Evolutionary conservation across 768 basidiomycete genomes (phyloP).

Genomic region (Suillus cothurnatus): DNA sequence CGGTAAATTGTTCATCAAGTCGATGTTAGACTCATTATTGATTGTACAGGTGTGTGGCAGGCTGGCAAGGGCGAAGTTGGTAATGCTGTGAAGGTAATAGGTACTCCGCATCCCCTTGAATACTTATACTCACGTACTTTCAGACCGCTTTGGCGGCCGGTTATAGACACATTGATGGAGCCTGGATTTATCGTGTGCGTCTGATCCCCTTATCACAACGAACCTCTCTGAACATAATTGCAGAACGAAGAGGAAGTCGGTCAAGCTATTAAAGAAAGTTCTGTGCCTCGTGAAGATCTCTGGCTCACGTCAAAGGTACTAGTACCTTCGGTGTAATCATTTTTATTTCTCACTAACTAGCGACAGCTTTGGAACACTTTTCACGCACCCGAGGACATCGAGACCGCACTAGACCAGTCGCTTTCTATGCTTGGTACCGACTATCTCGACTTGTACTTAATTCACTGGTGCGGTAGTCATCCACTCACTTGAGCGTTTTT

Average conservation of each 20-base stretch:
- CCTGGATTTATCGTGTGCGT: conserved; percentile 67
- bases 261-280: conserved; percentile 57
- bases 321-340: neutral
- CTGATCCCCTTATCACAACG: neutral
- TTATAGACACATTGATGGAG: conserved; percentile 74
- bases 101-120: neutral
- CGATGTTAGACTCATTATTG: conserved; percentile 8
- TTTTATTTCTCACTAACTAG: neutral
- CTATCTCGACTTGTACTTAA: conserved; percentile 81
- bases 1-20: conserved; percentile 1
- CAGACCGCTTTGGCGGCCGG: conserved; percentile 62
- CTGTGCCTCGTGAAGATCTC: conserved; percentile 60
- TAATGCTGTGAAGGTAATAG: conserved; percentile 62
- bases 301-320: conserved; percentile 66
- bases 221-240: neutral
- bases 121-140: neutral
- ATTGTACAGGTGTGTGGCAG: conserved; percentile 60
- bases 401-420: conserved; percentile 66
- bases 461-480: conserved; percentile 60
- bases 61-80: conserved; percentile 62
- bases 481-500: neutral
- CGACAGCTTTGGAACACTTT: conserved; percentile 73
- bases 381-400: conserved; percentile 75
- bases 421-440: conserved; percentile 60
- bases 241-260: conserved; percentile 76